These are phyloP conservation scores for Camillea tinctor DNA, from an alignment of 2,329 filamentous ascomycete genomes.

Conservation along the genomic window DNA sequence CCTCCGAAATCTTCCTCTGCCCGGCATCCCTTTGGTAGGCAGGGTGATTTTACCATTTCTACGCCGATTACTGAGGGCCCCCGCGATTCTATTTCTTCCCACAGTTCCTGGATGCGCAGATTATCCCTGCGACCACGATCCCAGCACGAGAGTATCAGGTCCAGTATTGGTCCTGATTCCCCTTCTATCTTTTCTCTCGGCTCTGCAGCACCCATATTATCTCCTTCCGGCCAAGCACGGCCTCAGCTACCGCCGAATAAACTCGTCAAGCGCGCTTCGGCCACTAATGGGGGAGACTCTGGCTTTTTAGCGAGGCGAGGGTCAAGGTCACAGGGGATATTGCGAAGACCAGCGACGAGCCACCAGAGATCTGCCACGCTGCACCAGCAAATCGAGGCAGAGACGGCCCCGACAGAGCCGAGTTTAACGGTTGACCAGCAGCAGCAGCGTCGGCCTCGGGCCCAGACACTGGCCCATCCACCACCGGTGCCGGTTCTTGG, in stretches of 20 bases:
- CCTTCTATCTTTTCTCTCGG: slow-evolving; percentile 66
- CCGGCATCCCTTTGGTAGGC: slow-evolving; percentile 43
- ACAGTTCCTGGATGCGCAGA: slow-evolving; percentile 70
- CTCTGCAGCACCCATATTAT: slow-evolving; percentile 64
- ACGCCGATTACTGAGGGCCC: slow-evolving; percentile 41
- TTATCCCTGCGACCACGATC: slow-evolving; percentile 65
- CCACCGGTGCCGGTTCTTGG: slow-evolving; percentile 13
- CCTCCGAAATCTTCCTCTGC: slow-evolving; percentile 39
- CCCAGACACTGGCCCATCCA: slow-evolving; percentile 25
- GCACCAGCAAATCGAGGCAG: slow-evolving; percentile 45
- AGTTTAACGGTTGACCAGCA: slow-evolving; percentile 34
- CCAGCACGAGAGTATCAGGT: slow-evolving; percentile 62
- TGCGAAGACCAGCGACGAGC: slow-evolving; percentile 74
- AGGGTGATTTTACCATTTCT: slow-evolving; percentile 19
- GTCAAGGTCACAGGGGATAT: slow-evolving; percentile 60
- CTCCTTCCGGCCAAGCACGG: slow-evolving; percentile 37
- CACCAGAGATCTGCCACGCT: slow-evolving; percentile 74
- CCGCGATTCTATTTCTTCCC: slow-evolving; percentile 60
- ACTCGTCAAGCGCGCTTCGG: slow-evolving; percentile 70
- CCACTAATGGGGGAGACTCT: slow-evolving; percentile 47
- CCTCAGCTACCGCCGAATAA: slow-evolving; percentile 65
- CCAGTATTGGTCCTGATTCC: slow-evolving; percentile 64
- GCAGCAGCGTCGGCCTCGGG: slow-evolving; percentile 32
- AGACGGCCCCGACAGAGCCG: slow-evolving; percentile 23
- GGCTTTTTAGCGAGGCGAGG: slow-evolving; percentile 45